phyloP scores from a whole-genome alignment of 208 protist genomes.

The Crithidia brevicula region DNA sequence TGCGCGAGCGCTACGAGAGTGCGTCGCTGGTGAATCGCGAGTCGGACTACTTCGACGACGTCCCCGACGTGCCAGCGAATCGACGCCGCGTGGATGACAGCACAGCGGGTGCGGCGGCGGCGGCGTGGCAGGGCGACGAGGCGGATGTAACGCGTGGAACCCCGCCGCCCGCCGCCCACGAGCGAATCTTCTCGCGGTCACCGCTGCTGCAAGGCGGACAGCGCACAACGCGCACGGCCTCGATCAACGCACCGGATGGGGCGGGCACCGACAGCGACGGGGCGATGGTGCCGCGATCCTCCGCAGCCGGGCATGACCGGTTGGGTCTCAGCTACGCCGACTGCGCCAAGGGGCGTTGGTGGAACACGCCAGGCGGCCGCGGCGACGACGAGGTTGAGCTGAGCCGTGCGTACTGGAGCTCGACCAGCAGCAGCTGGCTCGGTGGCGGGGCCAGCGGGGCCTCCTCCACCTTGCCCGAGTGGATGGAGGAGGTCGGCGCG shows the following conservation, averaged over 20 bases:
- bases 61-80: slow-evolving; percentile 10
- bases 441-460: slow-evolving; percentile 36
- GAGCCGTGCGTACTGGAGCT: slow-evolving; percentile 70
- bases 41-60: slow-evolving; percentile 30
- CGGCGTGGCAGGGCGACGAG: background rate
- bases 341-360: slow-evolving; percentile 55
- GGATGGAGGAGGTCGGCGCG: slow-evolving; percentile 30
- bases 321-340: slow-evolving; percentile 25
- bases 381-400: slow-evolving; percentile 82
- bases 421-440: slow-evolving; percentile 70
- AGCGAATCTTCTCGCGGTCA: background rate
- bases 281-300: background rate
- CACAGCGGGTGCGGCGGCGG: background rate
- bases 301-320: background rate
- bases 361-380: slow-evolving; percentile 48
- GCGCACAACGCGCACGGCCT: slow-evolving; percentile 4
- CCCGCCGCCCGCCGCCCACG: background rate
- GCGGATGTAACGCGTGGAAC: background rate
- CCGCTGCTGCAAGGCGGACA: slow-evolving; percentile 16
- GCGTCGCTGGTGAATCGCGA: slow-evolving; percentile 20
- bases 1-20: slow-evolving; percentile 16
- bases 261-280: background rate
- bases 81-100: slow-evolving; percentile 7
- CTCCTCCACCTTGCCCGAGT: slow-evolving; percentile 16
- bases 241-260: background rate